These are phyloP conservation scores for Ceratobasidium sp. DNA, from an alignment of 1,284 basidiomycete species.

Conservation along the genomic window DNA sequence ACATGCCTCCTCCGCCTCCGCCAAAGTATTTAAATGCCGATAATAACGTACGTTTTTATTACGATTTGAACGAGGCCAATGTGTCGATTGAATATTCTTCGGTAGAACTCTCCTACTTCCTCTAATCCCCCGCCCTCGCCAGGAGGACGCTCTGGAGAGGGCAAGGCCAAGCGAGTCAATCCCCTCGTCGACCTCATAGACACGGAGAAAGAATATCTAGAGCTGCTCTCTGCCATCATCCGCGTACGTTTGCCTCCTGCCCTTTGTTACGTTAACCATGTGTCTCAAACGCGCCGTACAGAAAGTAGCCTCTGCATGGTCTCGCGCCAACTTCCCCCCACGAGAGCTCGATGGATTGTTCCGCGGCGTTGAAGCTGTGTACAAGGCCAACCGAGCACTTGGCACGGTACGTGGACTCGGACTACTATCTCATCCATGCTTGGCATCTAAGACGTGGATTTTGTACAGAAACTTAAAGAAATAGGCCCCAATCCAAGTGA, in stretches of 20 bases:
- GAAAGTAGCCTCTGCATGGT: slow-evolving; percentile 98
- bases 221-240: slow-evolving; percentile 90
- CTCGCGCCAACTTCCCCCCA: slow-evolving; percentile 92
- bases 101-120: slow-evolving; percentile 16
- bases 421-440: background rate
- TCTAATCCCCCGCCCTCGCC: slow-evolving; percentile 39
- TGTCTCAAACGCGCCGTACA: slow-evolving; percentile 56
- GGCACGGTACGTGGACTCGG: slow-evolving; percentile 70
- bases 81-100: background rate
- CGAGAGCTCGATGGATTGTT: slow-evolving; percentile 95
- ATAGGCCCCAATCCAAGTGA: slow-evolving; percentile 93
- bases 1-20: slow-evolving; percentile 57
- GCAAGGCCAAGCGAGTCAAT: slow-evolving; percentile 61
- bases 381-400: slow-evolving; percentile 89
- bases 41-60: slow-evolving; percentile 4
- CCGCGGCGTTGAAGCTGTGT: slow-evolving; percentile 90
- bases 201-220: slow-evolving; percentile 94
- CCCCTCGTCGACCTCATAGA: slow-evolving; percentile 94
- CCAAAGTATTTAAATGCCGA: slow-evolving; percentile 45
- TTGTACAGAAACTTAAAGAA: slow-evolving; percentile 86
- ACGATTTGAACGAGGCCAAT: background rate
- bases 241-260: slow-evolving; percentile 70
- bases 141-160: slow-evolving; percentile 22
- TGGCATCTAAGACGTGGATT: slow-evolving; percentile 48
- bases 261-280: slow-evolving; percentile 45